phyloP scores from a whole-genome alignment of 2,329 filamentous ascomycete genomes.

The Alternaria infectoria region DNA sequence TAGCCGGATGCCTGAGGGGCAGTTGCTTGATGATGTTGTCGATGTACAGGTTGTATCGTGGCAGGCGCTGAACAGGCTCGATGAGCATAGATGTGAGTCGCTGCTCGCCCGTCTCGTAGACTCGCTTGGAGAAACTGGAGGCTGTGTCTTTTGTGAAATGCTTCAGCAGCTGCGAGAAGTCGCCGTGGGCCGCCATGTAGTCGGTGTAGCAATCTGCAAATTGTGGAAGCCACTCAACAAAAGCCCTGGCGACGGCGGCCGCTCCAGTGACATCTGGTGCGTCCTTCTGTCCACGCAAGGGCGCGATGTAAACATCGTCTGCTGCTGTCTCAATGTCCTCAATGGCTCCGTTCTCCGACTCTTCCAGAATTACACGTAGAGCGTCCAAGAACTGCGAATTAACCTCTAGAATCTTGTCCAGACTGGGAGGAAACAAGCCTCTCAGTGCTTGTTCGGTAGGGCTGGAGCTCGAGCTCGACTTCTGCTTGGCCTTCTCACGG shows the following conservation, averaged over 20 bases:
- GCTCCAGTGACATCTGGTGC: conserved; percentile 77
- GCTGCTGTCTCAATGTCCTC: conserved; percentile 71
- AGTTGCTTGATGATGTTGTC: conserved; percentile 91
- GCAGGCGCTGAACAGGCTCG: conserved; percentile 92
- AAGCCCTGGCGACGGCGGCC: conserved; percentile 76
- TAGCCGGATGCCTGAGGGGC: conserved; percentile 82
- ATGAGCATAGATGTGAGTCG: conserved; percentile 89
- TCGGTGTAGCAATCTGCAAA: conserved; percentile 91
- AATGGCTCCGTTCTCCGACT: conserved; percentile 80
- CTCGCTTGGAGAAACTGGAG: conserved; percentile 80
- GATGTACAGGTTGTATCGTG: conserved; percentile 93
- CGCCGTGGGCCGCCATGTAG: conserved; percentile 88
- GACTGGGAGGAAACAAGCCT: conserved; percentile 79
- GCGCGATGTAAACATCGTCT: conserved; percentile 48
- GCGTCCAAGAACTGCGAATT: conserved; percentile 82
- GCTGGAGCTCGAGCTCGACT: conserved; percentile 66
- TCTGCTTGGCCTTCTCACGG: conserved; percentile 69
- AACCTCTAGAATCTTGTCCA: conserved; percentile 79
- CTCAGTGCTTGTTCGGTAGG: conserved; percentile 75
- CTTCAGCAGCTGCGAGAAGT: conserved; percentile 82
- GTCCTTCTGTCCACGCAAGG: conserved; percentile 42
- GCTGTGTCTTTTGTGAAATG: conserved; percentile 76
- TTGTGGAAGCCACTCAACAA: conserved; percentile 90
- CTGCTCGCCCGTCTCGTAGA: conserved; percentile 88
- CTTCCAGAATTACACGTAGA: conserved; percentile 77